Percentiles rank a stretch among this genome's conserved stretches.
phyloP scores from a whole-genome alignment of 192 early-diverging fungal species.

The Umbelopsis sp. region DNA sequence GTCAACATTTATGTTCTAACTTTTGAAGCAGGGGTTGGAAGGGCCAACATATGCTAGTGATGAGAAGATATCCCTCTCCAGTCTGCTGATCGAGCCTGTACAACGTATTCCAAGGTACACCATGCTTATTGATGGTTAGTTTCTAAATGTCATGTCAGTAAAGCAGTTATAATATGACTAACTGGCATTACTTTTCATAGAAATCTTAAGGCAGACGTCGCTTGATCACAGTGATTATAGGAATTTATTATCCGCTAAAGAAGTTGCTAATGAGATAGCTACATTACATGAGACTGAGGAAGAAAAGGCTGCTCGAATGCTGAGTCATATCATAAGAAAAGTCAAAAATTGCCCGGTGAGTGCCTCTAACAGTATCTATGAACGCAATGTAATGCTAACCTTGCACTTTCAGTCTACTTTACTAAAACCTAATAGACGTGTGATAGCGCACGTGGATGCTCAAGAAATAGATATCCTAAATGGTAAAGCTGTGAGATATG shows the following conservation, averaged over 20 bases:
- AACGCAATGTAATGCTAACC: background rate
- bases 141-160: background rate
- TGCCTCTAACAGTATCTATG: background rate
- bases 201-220: background rate
- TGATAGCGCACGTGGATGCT: slow-evolving; percentile 11
- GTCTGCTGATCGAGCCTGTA: background rate
- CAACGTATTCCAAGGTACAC: slow-evolving; percentile 6
- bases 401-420: background rate
- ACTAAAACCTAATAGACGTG: background rate
- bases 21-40: background rate
- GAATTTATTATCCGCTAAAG: background rate
- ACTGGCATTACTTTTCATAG: background rate
- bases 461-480: slow-evolving; percentile 8
- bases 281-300: background rate
- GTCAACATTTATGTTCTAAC: background rate
- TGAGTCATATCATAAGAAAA: background rate
- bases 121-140: background rate
- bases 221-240: background rate
- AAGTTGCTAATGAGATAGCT: background rate
- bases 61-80: slow-evolving; percentile 6
- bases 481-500: slow-evolving; percentile 5
- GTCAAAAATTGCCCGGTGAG: slow-evolving; percentile 12
- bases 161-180: background rate
- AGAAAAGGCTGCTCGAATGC: background rate
- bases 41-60: background rate